Evolutionary conservation across 805 yeast species (phyloP).

Genomic region (Yarrowia deformans): DNA sequence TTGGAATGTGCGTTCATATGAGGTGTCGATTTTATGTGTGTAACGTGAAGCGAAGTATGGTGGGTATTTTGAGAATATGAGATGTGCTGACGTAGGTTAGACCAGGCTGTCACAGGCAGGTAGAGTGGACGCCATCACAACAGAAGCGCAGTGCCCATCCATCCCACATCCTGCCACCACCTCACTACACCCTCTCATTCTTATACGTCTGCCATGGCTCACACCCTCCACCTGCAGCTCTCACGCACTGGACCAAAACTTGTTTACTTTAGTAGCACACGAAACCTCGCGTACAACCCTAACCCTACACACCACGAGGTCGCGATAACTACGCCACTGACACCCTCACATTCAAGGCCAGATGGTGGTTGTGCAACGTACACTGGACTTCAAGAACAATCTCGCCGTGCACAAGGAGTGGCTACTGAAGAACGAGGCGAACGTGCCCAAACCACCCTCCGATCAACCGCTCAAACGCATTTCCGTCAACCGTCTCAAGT

Average conservation of each 20-base stretch:
- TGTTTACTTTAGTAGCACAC: constrained; percentile 25
- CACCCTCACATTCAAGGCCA: background rate
- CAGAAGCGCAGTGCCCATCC: no score
- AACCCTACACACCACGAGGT: background rate
- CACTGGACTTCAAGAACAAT: constrained; percentile 21
- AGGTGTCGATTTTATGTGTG: no score
- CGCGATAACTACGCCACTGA: constrained; percentile 29
- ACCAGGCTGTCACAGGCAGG: no score
- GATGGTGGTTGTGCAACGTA: constrained; percentile 19
- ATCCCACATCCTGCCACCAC: no score
- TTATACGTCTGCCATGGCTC: background rate
- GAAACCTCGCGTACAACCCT: constrained; percentile 16
- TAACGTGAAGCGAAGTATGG: no score
- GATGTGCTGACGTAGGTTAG: no score
- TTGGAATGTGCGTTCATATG: no score
- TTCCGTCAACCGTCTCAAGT: constrained; percentile 15
- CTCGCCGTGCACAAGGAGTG: constrained; percentile 26
- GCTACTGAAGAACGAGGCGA: constrained; percentile 6
- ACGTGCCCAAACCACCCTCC: constrained; percentile 18
- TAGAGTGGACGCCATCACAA: no score
- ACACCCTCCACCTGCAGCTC: background rate
- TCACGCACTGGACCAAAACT: background rate
- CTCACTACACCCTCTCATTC: no score
- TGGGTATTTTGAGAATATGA: no score
- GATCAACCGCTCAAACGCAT: constrained; percentile 8